Evolutionary conservation across 768 basidiomycete genomes (phyloP).

Genomic region (Leccinum uliginosum): DNA sequence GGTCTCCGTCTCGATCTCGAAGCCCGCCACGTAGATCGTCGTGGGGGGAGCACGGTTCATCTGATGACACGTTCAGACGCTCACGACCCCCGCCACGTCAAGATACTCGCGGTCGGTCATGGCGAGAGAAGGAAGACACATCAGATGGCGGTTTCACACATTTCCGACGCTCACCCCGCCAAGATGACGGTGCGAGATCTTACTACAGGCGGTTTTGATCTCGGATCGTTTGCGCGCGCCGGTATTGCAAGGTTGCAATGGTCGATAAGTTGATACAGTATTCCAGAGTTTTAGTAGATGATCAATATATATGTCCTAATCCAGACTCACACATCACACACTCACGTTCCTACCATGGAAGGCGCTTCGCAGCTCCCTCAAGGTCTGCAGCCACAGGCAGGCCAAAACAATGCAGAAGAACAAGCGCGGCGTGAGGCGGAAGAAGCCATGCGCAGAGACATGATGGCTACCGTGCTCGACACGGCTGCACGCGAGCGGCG

Average conservation of each 20-base stretch:
- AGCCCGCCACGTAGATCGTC: conserved; percentile 9
- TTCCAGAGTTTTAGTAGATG: background rate
- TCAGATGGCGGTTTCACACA: background rate
- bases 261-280: conserved; percentile 5
- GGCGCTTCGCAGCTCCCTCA: conserved; percentile 22
- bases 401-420: conserved; percentile 50
- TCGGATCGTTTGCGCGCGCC: conserved; percentile 1
- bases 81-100: conserved; percentile 2
- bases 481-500: conserved; percentile 76
- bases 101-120: background rate
- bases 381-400: conserved; percentile 29
- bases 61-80: background rate
- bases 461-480: conserved; percentile 77
- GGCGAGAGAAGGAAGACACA: background rate
- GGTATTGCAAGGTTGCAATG: conserved; percentile 2
- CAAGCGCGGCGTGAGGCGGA: conserved; percentile 57
- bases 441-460: conserved; percentile 70
- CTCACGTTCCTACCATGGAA: conserved; percentile 20
- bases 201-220: conserved; percentile 4
- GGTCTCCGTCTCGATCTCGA: conserved; percentile 2
- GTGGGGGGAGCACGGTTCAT: conserved; percentile 2
- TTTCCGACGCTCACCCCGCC: conserved; percentile 1
- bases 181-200: conserved; percentile 1
- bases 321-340: conserved; percentile 1
- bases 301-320: background rate